A percentile compares a stretch with the other conserved stretches of the same genome.
These are phyloP conservation scores for Juglanconis oblonga DNA, from an alignment of 2,329 filamentous ascomycete genomes.

Conservation along the genomic window DNA sequence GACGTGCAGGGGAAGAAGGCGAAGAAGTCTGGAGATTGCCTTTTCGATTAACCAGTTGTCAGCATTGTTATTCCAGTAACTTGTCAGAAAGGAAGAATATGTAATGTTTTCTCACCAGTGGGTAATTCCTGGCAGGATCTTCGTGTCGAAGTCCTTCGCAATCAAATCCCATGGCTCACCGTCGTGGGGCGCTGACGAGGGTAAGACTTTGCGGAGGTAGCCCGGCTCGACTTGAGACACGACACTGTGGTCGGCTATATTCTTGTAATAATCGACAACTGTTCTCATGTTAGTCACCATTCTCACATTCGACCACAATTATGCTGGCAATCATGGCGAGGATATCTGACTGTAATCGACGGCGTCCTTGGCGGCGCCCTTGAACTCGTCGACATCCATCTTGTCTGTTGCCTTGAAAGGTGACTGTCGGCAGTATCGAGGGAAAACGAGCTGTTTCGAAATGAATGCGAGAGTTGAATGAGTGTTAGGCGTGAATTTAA, in stretches of 20 bases:
- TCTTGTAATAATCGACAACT: conserved; percentile 85
- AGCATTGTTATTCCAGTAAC: neutral
- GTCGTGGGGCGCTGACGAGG: conserved; percentile 58
- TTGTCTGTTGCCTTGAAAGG: neutral
- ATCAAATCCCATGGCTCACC: conserved; percentile 77
- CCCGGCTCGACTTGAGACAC: conserved; percentile 78
- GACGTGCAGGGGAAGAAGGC: conserved; percentile 87
- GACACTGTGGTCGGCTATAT: conserved; percentile 66
- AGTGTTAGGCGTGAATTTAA: too few relatives aligned
- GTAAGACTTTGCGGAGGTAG: conserved; percentile 78
- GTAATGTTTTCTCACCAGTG: conserved; percentile 57
- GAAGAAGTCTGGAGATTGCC: conserved; percentile 87
- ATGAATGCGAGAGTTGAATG: too few relatives aligned
- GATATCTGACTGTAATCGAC: conserved; percentile 73
- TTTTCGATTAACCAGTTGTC: conserved; percentile 47
- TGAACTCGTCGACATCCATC: conserved; percentile 81
- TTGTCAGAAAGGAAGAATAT: neutral
- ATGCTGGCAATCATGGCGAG: conserved; percentile 1
- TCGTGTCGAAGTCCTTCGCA: conserved; percentile 75
- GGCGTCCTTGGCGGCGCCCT: conserved; percentile 69
- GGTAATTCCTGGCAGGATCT: conserved; percentile 88
- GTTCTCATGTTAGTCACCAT: conserved; percentile 11
- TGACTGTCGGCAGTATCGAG: neutral
- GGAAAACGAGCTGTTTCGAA: neutral
- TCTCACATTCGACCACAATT: neutral